These are phyloP conservation scores for Termitomyces sp. DNA, from an alignment of 768 basidiomycete genomes.

Conservation along the genomic window DNA sequence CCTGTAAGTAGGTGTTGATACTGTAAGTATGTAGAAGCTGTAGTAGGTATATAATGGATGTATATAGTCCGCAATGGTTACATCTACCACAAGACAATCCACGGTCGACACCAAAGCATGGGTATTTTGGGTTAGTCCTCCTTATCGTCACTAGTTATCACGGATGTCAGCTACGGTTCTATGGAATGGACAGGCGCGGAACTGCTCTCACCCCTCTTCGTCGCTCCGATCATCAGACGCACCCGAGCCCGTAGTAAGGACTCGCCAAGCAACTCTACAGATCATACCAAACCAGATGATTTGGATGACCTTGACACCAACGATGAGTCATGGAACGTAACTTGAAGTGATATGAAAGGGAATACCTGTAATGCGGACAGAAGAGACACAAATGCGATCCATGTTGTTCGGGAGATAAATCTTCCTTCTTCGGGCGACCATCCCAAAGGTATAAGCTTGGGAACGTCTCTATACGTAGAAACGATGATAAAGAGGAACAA, in stretches of 20 bases:
- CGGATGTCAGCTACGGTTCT: conserved; percentile 11
- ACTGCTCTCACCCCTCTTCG: conserved; percentile 53
- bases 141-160: conserved; percentile 19
- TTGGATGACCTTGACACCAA: conserved; percentile 53
- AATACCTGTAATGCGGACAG: conserved; percentile 60
- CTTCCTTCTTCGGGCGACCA: conserved; percentile 59
- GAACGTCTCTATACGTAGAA: conserved; percentile 49
- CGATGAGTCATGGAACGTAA: conserved; percentile 9
- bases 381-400: conserved; percentile 45
- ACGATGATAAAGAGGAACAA: conserved; percentile 71
- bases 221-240: conserved; percentile 88
- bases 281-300: conserved; percentile 87
- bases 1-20: neutral
- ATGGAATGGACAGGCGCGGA: neutral
- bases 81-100: neutral
- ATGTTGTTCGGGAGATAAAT: conserved; percentile 45
- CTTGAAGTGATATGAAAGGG: conserved; percentile 8
- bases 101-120: neutral
- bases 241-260: conserved; percentile 61
- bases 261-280: conserved; percentile 75
- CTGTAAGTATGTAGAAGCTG: conserved; percentile 4
- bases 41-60: conserved; percentile 4
- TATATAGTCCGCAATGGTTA: conserved; percentile 5
- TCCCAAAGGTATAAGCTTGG: conserved; percentile 40
- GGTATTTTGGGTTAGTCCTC: conserved; percentile 24